phyloP scores from a whole-genome alignment of 345 rosid genomes.

The Acer saccharum region DNA sequence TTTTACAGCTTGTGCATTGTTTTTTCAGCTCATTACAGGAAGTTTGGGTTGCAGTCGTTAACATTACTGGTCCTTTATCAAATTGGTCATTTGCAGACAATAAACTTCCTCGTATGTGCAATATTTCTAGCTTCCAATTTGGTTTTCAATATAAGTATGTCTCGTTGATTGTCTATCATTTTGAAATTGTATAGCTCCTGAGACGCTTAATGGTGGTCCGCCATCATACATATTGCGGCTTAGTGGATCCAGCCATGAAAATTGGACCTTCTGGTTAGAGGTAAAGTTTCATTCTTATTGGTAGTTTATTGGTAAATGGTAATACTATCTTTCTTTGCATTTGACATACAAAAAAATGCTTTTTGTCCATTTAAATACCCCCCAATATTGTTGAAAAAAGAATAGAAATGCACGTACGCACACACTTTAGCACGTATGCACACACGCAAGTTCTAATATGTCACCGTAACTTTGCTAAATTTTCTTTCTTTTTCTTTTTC shows the following conservation, averaged over 20 bases:
- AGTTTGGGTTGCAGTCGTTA: constrained; percentile 90
- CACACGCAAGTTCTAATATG: too few species aligned
- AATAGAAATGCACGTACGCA: too few species aligned
- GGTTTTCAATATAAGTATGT: neutral
- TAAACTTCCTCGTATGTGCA: constrained; percentile 58
- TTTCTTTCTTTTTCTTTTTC: neutral
- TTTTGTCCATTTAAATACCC: neutral
- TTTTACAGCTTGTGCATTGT: constrained; percentile 7
- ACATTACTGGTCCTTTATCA: constrained; percentile 89
- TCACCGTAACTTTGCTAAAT: too few species aligned
- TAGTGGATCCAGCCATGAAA: constrained; percentile 66
- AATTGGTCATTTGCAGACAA: constrained; percentile 92
- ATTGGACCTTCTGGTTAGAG: constrained; percentile 95
- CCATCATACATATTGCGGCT: constrained; percentile 87
- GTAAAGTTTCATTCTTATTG: constrained; percentile 33
- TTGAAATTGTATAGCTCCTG: constrained; percentile 57
- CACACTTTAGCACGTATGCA: too few species aligned
- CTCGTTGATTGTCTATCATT: neutral
- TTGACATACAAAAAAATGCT: too few species aligned
- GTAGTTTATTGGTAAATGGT: neutral
- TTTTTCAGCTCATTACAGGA: constrained; percentile 76
- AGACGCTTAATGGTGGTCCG: constrained; percentile 61
- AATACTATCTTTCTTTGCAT: constrained; percentile 5
- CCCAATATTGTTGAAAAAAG: neutral
- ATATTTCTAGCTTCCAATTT: neutral